Base-by-base conservation (phyloP, 169 alveolate species). In the Hammondia hammondi region DNA sequence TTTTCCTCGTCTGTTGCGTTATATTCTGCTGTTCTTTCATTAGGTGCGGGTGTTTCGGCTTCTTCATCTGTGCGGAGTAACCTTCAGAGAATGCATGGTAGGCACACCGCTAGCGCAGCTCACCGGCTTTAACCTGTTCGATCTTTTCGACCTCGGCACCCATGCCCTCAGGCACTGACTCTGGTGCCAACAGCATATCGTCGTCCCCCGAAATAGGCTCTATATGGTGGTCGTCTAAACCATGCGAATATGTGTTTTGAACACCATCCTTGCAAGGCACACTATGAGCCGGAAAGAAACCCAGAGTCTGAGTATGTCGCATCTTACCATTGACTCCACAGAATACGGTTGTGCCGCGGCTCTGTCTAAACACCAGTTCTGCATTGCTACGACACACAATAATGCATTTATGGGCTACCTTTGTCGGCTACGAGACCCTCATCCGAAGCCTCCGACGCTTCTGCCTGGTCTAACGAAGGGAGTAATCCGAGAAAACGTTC, bases 101-200 rank as follows among this genome's bases (percentile, higher is more conserved):
- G 70, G 27, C 29, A 21, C 39, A 12, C 14, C 29, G 7, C 32
- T 43, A n/a, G 32, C 17, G 52, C 17, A 6, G 43, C 90, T 43
- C 43, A 29, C 90, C 90, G 39, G 90, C 90, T 82, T 82, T 82
- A 6, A 82, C 70, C 43, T 82, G 90, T 27, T 82, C 90, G 24
- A 82, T 46, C 35, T 82, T 82, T 39, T 82, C 90, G 52, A 82
- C 90, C 90, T 82, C 90, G 21, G 90, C 67, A 19, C 90, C 90
- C 14, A 82, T 21, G 90, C 90, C 90, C 43, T 82, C 72, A 14
- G 90, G 90, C 37, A 82, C 5, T 29, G 90, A 12, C 27, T 39
- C 90, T 35, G 90, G 90, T n/a, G 90, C 90, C 70, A 82, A 6
- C 24, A 82, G 70, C 21, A 45, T 35, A 17, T 82, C 90, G 43